Base-by-base conservation (phyloP, 345 rosid species). In the Limnanthes douglasii region DNA sequence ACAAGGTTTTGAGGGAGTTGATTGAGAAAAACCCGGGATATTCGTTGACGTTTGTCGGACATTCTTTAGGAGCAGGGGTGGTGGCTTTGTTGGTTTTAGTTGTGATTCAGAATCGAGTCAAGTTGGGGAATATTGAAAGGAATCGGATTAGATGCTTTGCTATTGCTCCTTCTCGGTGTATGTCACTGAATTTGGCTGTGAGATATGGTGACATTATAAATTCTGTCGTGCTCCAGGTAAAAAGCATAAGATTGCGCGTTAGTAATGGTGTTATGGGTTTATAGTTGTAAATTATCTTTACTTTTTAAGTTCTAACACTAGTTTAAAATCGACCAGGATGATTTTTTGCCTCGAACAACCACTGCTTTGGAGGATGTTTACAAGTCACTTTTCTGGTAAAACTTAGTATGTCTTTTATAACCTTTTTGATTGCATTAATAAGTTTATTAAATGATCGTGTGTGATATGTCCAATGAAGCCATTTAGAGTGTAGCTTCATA, bases 341-440 rank as follows among this genome's bases (percentile, higher is more conserved):
- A 79, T 59, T 90, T 90, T 64, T 67, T 90, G 53, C 95, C 98
- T 50, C 81, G 95, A 52, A 57, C 98, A 10, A 83, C 94, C 39
- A 61, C 69, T 6, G 86, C 90, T 12, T 52, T 90, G 54, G 86
- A 79, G 52, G 70, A 62, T 56, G 70, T 83, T 62, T 90, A 62
- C 75, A 74, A 78, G 64, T 76, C 75, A 34, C 56, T 90, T 63
- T 50, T 79, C 61, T 88, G 95, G 97, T 88, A 76, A 69, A 48
- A 60, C 49, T 50, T 51, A 50, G 57, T 64, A 52, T 49, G 66
- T 66, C 57, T 46, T 54, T n/a, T 22, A 13, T 52, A 45, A 23
- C 61, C 58, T 53, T 62, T 52, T 31, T 7, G 28, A 1, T 11
- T 32, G 21, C 41, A 17, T 28, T 41, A 21, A 32, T 26, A 18